These are phyloP conservation scores for Zygoascus hellenicus DNA, from an alignment of 1,139 yeast genomes.

Conservation along the genomic window DNA sequence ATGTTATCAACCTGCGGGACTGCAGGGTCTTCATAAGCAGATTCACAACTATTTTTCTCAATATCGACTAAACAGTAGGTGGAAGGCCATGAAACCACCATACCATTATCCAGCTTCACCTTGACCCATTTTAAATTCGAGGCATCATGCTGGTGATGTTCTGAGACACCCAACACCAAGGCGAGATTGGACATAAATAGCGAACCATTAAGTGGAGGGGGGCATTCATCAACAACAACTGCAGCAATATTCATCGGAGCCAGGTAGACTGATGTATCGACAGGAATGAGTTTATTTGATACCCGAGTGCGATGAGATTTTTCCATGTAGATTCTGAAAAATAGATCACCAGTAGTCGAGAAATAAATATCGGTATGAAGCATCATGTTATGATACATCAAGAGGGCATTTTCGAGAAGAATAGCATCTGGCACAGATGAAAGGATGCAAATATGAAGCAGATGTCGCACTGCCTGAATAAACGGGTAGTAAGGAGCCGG, in stretches of 20 bases:
- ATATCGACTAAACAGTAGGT: constrained; percentile 19
- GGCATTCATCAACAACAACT: constrained; percentile 45
- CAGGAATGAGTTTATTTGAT: constrained; percentile 17
- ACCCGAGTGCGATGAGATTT: constrained; percentile 14
- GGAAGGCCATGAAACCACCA: constrained; percentile 18
- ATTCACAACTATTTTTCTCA: background rate
- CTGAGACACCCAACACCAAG: background rate
- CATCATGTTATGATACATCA: constrained; percentile 14
- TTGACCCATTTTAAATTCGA: constrained; percentile 21
- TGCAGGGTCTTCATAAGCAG: constrained; percentile 18
- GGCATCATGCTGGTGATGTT: background rate
- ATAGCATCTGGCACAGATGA: constrained; percentile 34
- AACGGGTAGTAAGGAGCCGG: constrained; percentile 50
- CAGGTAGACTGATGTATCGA: constrained; percentile 50
- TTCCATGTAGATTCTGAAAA: constrained; percentile 23
- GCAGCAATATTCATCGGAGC: constrained; percentile 76
- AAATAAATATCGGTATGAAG: constrained; percentile 30
- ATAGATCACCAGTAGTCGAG: constrained; percentile 35
- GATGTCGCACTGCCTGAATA: constrained; percentile 53
- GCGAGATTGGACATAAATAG: constrained; percentile 40
- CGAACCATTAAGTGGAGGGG: constrained; percentile 49
- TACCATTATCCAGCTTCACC: constrained; percentile 16
- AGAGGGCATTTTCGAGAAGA: background rate
- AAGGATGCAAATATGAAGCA: constrained; percentile 46
- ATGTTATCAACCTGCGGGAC: background rate